Conservation (phyloP, 768 basidiomycete genomes). For the Rhizopogon vesiculosus region DNA sequence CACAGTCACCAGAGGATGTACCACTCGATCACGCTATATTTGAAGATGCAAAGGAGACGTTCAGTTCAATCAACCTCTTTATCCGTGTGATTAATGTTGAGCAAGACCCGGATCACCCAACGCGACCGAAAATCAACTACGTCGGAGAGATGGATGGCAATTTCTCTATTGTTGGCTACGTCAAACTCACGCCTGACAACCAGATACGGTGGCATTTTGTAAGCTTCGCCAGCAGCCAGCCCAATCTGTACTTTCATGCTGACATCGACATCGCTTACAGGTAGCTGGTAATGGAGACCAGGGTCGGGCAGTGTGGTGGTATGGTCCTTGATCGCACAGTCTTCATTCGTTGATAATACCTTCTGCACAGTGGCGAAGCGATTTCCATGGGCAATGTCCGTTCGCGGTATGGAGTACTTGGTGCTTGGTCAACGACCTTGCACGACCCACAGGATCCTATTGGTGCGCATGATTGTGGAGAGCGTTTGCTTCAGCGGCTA, state of each 20-base stretch:
- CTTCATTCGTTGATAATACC: not conserved
- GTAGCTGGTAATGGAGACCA: constrained; percentile 47
- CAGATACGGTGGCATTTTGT: constrained; percentile 65
- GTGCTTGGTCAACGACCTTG: constrained; percentile 43
- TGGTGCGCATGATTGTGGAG: constrained; percentile 22
- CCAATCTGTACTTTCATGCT: not conserved
- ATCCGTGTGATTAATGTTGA: constrained; percentile 38
- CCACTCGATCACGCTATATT: constrained; percentile 44
- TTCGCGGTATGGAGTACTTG: constrained; percentile 57
- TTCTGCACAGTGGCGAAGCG: constrained; percentile 46
- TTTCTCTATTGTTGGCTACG: constrained; percentile 47
- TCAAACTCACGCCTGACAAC: constrained; percentile 53
- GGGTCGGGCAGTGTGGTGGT: constrained; percentile 49
- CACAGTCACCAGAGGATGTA: constrained; percentile 24
- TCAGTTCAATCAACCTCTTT: constrained; percentile 43
- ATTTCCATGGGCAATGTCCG: constrained; percentile 58
- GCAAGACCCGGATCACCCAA: constrained; percentile 43
- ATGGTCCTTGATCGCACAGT: constrained; percentile 4
- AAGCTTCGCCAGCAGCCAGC: constrained; percentile 17
- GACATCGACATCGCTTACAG: constrained; percentile 21
- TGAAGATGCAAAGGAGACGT: constrained; percentile 46
- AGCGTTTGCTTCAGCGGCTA: not conserved
- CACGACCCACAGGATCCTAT: constrained; percentile 46
- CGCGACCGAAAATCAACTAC: constrained; percentile 50
- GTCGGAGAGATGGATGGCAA: constrained; percentile 45